Base-by-base conservation (phyloP, 495 filamentous ascomycete genomes). In the Schizothecium vesticola region DNA sequence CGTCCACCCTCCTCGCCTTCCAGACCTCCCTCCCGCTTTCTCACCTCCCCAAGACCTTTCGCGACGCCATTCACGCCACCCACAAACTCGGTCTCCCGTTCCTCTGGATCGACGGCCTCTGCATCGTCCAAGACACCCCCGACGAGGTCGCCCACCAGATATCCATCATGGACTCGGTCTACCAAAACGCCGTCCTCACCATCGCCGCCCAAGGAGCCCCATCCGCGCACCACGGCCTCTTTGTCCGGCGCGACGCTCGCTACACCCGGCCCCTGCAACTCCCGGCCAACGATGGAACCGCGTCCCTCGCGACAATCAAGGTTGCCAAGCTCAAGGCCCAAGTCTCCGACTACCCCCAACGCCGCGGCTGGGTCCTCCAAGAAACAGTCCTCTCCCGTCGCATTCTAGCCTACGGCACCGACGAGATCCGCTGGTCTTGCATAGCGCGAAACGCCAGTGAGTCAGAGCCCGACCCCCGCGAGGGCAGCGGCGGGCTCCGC, bases 61-160 rank as follows among this genome's bases (percentile, higher is more conserved):
- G 33, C 19, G 58, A 70, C 9, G 68, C 64, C 12, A 29, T 70
- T 3, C 21, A 60, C 13, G 43, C 58, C 29, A 60, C 58, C 12
- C 63, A 57, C 8, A 11, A 33, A 2, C 31, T 70, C 7, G 61
- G 55, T 4, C 57, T 79, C 3, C 28, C 57, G 24, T 77, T 75
- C 61, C 57, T 80, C 21, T 80, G 78, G 79, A 78, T 81, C 36
- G 79, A 80, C 68, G 77, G 75, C 4, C 64, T 81, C 10, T 81
- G 79, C 67, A 82, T 81, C 43, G 75, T 80, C 22, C 79, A 82
- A 59, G 71, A 76, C 21, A 66, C 71, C 26, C 19, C 33, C 13
- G 33, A 23, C 4, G 63, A 70, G 10, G 78, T 51, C 43, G 19
- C 19, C 43, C 5, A 51, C 43, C 43, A 51, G 19, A 51, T 51